Base-by-base conservation (phyloP, 306 rosid species). In the Luffa aegyptiaca region DNA sequence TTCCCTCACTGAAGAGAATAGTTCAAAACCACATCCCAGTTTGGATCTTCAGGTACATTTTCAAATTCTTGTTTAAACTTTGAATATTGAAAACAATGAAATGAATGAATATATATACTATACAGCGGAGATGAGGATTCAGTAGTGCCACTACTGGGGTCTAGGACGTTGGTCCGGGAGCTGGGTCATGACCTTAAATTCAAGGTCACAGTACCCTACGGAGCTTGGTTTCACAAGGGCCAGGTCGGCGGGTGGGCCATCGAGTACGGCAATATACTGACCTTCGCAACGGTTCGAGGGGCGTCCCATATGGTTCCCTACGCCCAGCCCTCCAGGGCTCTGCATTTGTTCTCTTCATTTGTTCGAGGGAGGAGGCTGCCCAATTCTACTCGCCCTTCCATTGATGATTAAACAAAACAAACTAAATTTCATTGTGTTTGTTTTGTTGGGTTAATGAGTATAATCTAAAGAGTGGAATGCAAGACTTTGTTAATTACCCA, bases 211-310 rank as follows among this genome's bases (percentile, higher is more conserved):
- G 97, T 90, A 17, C 92, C 97, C 48, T 92, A 89, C 81, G 91
- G 91, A 77, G 89, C 89, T 83, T 94, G 98, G 98, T 91, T 90
- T 66, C 98, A 94, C 84, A 88, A 85, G 80, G 92, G 97, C 73
- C 98, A 94, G 92, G 98, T 86, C 65, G 95, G 90, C 3, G 95
- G 98, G 8, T 94, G 97, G 97, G 92, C 86, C 26, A 94, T 92
- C 0, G 97, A 91, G 84, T 94, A 94, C 77, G 97, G 97, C 37
- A 88, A 94, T 73, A 81, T 86, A 46, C 80, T 91, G 84, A 94
- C 91, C 1, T 92, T 92, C 59, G 97, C 95, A 6, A 94, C 97
- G 0, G 95, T 94, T 56, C 90, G 97, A 13, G 97, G 91, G 57
- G 97, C 97, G 33, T 88, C 97, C 33, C 98, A 92, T 78, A 94